Base-by-base conservation (phyloP, 768 basidiomycete genomes). In the Amanita subjunquillea region DNA sequence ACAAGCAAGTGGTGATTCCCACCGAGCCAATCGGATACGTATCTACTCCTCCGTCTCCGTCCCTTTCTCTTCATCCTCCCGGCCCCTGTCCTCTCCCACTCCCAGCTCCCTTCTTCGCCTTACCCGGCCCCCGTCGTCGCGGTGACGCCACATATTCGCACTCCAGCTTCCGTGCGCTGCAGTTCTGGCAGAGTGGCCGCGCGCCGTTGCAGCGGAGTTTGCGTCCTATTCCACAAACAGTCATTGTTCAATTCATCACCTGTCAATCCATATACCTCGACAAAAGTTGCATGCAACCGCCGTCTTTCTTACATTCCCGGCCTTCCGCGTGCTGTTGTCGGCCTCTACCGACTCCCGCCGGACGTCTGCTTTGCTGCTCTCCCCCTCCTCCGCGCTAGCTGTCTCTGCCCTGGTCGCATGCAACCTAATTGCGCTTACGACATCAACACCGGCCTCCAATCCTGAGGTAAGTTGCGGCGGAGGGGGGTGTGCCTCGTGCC, bases 271-370 rank as follows among this genome's bases (percentile, higher is more conserved):
- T 32, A 23, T 59, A 82, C 87, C 75, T 76, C 87, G 74, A 69
- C 87, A 90, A 64, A 87, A 87, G 66, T 85, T 72, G 68, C 87
- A 90, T 54, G 87, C 87, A 34, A 88, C 74, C 22, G 69, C 68
- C 32, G 77, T 78, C 69, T 83, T 85, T 57, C 70, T 66, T 22
- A 62, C 57, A 48, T 59, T 62, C 48, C 60, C 65, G 22, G 60
- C 51, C 57, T 65, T 69, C 62, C 64, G 50, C 58, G 63, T 41
- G 61, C 65, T 42, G 53, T 54, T 40, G 59, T 61, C 20, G 20
- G 46, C 23, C 10, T 57, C 53, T 17, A 62, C 58, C 32, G 63
- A 59, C 43, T 55, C 60, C n/a, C 56, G 59, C 20, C 67, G 58
- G 17, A 62, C 63, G 56, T 59, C 67, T 67, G 51, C 63, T 61